phyloP scores from a whole-genome alignment of 2,329 filamentous ascomycete genomes.

The Neophaeococcomyces aloes region DNA sequence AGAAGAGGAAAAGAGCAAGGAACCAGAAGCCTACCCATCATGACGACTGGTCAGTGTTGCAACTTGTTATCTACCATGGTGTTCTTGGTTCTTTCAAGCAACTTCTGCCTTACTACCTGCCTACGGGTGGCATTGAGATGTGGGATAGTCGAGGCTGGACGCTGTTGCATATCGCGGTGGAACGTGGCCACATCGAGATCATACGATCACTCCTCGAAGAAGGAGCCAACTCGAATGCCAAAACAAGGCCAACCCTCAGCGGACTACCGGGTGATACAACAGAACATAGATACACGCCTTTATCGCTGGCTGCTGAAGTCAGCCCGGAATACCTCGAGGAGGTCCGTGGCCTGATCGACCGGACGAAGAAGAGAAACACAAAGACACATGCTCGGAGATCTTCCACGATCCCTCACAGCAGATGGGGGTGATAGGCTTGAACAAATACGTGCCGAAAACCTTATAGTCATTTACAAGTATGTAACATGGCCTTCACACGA shows the following conservation, averaged over 20 bases:
- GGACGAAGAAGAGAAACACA: no score
- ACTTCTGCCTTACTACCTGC: constrained; percentile 3
- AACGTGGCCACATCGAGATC: constrained; percentile 6
- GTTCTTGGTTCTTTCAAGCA: not conserved
- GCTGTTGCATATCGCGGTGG: constrained; percentile 7
- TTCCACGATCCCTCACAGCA: no score
- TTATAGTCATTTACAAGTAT: no score
- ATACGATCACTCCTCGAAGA: not conserved
- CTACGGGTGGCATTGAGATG: not conserved
- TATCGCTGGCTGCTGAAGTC: no score
- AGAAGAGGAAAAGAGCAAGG: not conserved
- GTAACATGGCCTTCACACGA: no score
- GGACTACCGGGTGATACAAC: no score
- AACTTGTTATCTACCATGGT: constrained; percentile 3
- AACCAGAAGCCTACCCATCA: not conserved
- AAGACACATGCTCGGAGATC: no score
- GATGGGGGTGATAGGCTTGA: no score
- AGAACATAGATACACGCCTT: no score
- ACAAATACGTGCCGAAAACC: no score
- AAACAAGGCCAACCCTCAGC: not conserved
- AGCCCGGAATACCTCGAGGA: no score
- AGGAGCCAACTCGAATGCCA: constrained; percentile 5
- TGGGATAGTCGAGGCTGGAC: constrained; percentile 5
- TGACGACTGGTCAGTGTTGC: constrained; percentile 2
- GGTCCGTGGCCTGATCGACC: no score